Percentiles rank a stretch among this genome's conserved stretches.
These are phyloP conservation scores for Cucumis hystrix DNA, from an alignment of 306 rosid genomes.

Conservation along the genomic window DNA sequence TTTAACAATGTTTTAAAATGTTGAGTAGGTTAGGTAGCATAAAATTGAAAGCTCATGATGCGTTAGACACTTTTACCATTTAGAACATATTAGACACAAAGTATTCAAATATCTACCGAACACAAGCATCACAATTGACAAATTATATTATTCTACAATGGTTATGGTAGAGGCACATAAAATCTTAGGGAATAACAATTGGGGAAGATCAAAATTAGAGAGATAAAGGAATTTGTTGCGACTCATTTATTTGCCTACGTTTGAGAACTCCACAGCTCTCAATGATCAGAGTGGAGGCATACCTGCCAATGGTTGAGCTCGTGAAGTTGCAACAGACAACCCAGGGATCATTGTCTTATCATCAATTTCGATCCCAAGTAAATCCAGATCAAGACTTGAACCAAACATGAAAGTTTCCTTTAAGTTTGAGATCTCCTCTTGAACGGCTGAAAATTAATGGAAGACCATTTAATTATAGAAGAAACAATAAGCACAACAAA, in stretches of 20 bases:
- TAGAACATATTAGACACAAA: background rate
- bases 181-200: background rate
- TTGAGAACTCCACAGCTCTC: background rate
- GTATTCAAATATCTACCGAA: too few species aligned
- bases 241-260: background rate
- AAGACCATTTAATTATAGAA: background rate
- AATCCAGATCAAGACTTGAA: slow-evolving; percentile 81
- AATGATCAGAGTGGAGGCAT: slow-evolving; percentile 2
- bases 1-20: background rate
- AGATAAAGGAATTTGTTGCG: background rate
- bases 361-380: slow-evolving; percentile 78
- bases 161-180: background rate
- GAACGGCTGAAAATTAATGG: slow-evolving; percentile 37
- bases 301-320: slow-evolving; percentile 79
- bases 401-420: slow-evolving; percentile 43
- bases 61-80: background rate
- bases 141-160: background rate
- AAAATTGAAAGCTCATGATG: background rate
- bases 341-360: slow-evolving; percentile 83
- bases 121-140: too few species aligned
- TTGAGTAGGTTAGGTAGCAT: background rate
- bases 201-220: background rate
- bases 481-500: background rate
- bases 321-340: slow-evolving; percentile 76
- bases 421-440: slow-evolving; percentile 54